Evolutionary conservation across 164 flowering plant species (phyloP).

Genomic region (Kingdonia uniflora): DNA sequence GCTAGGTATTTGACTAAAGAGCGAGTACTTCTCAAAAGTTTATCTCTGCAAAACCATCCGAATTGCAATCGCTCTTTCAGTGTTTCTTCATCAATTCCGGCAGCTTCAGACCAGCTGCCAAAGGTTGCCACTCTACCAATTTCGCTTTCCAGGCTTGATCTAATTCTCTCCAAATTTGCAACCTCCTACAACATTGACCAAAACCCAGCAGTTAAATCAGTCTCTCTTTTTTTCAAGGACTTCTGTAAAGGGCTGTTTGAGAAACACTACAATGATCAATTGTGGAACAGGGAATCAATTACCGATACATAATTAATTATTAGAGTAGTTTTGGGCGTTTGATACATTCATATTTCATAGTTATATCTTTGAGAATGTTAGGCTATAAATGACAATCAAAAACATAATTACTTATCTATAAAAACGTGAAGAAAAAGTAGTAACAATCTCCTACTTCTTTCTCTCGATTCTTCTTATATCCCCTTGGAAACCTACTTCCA

Average conservation of each 20-base stretch:
- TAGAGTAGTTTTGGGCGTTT: no score
- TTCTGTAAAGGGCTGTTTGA: not conserved
- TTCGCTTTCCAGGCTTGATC: constrained; percentile 39
- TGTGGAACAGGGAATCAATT: no score
- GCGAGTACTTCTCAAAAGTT: constrained; percentile 53
- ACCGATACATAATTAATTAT: no score
- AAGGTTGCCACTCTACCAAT: constrained; percentile 39
- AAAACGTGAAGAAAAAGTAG: no score
- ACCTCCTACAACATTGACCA: constrained; percentile 31
- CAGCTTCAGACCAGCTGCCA: constrained; percentile 73
- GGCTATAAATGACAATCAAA: no score
- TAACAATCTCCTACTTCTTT: no score
- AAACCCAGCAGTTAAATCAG: constrained; percentile 5
- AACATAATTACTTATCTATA: no score
- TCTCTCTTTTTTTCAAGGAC: not conserved
- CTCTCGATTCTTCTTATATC: no score
- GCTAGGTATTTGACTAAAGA: constrained; percentile 60
- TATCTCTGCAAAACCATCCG: constrained; percentile 82
- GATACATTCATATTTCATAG: not conserved
- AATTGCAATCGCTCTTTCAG: constrained; percentile 48
- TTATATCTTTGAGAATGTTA: no score
- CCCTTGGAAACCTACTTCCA: no score
- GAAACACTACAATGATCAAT: no score
- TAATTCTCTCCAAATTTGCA: constrained; percentile 56
- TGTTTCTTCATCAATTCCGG: constrained; percentile 40